phyloP scores from a whole-genome alignment of 306 rosid genomes.

The Fagus sylvatica region DNA sequence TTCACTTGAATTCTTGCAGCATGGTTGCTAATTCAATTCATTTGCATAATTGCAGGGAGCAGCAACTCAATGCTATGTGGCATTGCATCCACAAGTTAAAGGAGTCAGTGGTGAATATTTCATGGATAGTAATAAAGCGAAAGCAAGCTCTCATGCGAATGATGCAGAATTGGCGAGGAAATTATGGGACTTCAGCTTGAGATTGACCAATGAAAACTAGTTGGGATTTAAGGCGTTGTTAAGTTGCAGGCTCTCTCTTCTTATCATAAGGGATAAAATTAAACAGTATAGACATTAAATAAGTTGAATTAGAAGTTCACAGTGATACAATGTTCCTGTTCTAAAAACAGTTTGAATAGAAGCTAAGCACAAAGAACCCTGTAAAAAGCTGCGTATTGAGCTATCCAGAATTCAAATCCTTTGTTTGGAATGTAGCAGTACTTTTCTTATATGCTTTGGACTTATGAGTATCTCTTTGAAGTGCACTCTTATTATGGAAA shows the following conservation, averaged over 20 bases:
- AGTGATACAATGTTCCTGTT: too few species aligned
- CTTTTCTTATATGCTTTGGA: too few species aligned
- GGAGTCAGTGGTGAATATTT: conserved; percentile 67
- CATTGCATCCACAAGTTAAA: conserved; percentile 71
- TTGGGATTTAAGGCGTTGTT: not conserved
- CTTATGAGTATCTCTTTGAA: too few species aligned
- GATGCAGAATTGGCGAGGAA: conserved; percentile 59
- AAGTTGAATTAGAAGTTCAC: too few species aligned
- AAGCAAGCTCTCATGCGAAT: conserved; percentile 49
- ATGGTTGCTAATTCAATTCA: conserved; percentile 22
- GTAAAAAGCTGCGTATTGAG: too few species aligned
- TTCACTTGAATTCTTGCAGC: not conserved
- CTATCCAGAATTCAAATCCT: too few species aligned
- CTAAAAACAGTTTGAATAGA: too few species aligned
- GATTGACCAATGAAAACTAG: conserved; percentile 42
- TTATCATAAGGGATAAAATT: too few species aligned
- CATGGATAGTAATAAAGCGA: conserved; percentile 51
- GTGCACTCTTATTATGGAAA: too few species aligned
- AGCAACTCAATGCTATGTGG: conserved; percentile 83
- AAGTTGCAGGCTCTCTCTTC: not conserved
- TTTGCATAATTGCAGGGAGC: conserved; percentile 58
- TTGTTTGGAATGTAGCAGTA: too few species aligned
- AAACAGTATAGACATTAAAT: too few species aligned
- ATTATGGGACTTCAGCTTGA: conserved; percentile 76
- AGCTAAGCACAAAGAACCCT: too few species aligned